Conservation (phyloP, 495 filamentous ascomycete genomes). For the Lepraria neglecta region DNA sequence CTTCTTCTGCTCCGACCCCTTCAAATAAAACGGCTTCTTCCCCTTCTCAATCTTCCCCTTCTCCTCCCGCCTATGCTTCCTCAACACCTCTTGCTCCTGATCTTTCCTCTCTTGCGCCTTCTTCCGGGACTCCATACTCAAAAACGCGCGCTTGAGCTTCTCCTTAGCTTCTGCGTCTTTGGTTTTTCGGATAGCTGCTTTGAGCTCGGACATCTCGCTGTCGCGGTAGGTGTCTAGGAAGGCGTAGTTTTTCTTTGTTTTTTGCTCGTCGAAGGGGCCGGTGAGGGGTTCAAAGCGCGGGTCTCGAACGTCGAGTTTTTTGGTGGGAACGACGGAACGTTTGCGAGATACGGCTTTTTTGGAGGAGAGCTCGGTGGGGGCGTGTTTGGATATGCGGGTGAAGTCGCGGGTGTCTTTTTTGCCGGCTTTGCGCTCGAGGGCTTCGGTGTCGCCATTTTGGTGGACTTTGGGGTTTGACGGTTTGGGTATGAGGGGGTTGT, state of each 20-base stretch:
- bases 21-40: constrained; percentile 89
- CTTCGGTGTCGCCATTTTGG: constrained; percentile 32
- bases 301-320: constrained; percentile 53
- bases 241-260: constrained; percentile 61
- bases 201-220: constrained; percentile 68
- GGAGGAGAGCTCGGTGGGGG: constrained; percentile 70
- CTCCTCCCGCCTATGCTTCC: constrained; percentile 72
- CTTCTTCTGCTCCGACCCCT: constrained; percentile 86
- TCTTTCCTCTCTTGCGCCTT: constrained; percentile 62
- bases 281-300: constrained; percentile 71
- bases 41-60: constrained; percentile 75
- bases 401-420: constrained; percentile 37
- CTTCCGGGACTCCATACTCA: constrained; percentile 62
- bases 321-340: constrained; percentile 57
- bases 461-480: constrained; percentile 30
- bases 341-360: constrained; percentile 75
- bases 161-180: constrained; percentile 58
- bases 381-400: constrained; percentile 74
- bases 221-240: constrained; percentile 83
- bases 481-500: constrained; percentile 21
- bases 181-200: constrained; percentile 55
- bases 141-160: constrained; percentile 57
- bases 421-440: constrained; percentile 36
- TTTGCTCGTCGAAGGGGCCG: constrained; percentile 46
- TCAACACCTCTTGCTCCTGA: constrained; percentile 55